Evolutionary conservation across 495 filamentous ascomycete genomes (phyloP).

Genomic region (Bryoglossum gracile): DNA sequence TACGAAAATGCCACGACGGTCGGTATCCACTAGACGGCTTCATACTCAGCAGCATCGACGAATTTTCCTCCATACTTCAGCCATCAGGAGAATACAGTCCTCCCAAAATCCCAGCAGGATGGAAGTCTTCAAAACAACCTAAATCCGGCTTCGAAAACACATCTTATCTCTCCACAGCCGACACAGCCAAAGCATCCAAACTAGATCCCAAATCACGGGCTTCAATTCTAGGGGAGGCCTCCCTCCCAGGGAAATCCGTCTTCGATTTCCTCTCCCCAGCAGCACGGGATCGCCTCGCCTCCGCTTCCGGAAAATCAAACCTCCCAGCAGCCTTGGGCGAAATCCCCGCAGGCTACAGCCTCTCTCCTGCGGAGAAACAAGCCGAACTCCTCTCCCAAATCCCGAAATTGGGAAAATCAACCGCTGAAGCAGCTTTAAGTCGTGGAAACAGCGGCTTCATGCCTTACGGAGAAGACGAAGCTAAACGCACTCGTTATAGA

Average conservation of each 20-base stretch:
- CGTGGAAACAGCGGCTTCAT: constrained; percentile 69
- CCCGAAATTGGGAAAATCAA: constrained; percentile 65
- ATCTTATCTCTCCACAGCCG: constrained; percentile 60
- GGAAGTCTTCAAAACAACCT: constrained; percentile 61
- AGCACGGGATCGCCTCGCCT: constrained; percentile 67
- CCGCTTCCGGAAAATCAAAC: constrained; percentile 65
- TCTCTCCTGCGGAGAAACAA: constrained; percentile 50
- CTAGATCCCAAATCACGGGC: constrained; percentile 77
- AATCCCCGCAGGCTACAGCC: constrained; percentile 55
- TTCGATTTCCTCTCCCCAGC: constrained; percentile 88
- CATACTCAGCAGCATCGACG: constrained; percentile 54
- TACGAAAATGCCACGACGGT: constrained; percentile 83
- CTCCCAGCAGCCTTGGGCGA: constrained; percentile 75
- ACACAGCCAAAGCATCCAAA: constrained; percentile 65
- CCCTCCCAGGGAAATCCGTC: constrained; percentile 85
- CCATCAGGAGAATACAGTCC: constrained; percentile 60
- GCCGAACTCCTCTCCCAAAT: constrained; percentile 53
- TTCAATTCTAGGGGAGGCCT: constrained; percentile 71
- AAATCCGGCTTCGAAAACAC: constrained; percentile 28
- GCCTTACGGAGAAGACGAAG: constrained; percentile 78
- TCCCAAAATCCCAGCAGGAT: constrained; percentile 67
- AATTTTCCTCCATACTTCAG: constrained; percentile 44
- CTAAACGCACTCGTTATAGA: constrained; percentile 71
- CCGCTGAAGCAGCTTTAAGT: constrained; percentile 66
- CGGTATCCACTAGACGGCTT: constrained; percentile 83